Base-by-base conservation (phyloP, 2,329 filamentous ascomycete species). In the Erysiphe neolycopersici region DNA sequence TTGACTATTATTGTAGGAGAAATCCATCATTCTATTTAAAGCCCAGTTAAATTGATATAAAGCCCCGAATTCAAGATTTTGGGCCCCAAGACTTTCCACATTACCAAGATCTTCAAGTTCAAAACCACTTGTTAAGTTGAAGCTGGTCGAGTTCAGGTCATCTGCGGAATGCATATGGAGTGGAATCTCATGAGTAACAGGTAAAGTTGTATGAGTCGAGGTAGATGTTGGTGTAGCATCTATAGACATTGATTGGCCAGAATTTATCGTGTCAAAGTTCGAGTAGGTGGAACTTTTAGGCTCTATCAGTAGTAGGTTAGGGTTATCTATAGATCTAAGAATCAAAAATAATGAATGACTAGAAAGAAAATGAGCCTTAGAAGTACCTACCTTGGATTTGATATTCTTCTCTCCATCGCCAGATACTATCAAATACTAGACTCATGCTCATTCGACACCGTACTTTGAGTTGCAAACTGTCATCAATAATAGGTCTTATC, bases 21-120 rank as follows among this genome's bases (percentile, higher is more conserved):
- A 79, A 56, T 85, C 79, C 47, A 89, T 66, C 31, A 87, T 65
- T 13, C 81, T 81, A 58, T 94, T 85, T 47, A 94, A 64, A 65
- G 92, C 83, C 85, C 85, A 94, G 58, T 87, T 82, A 53, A 93
- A 68, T 1, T 85, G 82, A 60, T 93, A 84, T 55, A 92, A 93
- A 48, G 91, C 82, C 58, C 92, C 81, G 58, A 84, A 84, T 52
- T 74, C 78, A 10, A 72, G 70, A 44, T 79, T 69, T 50, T 70
- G 67, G 48, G 80, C 77, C 51, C 67, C 66, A 29, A 62, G 62
- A 29, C 47, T 47, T 26, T n/a, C 26, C 2, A 29, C 12, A 32
- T 32, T 41, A n/a, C 19, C 16, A 32, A 41, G 26, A 36, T 17
- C 13, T 16, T 3, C 39, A 5, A 41, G 3, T 13, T 17, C 16